Base-by-base conservation (phyloP, 805 yeast species). In the Suhomyces tanzawaensis region DNA sequence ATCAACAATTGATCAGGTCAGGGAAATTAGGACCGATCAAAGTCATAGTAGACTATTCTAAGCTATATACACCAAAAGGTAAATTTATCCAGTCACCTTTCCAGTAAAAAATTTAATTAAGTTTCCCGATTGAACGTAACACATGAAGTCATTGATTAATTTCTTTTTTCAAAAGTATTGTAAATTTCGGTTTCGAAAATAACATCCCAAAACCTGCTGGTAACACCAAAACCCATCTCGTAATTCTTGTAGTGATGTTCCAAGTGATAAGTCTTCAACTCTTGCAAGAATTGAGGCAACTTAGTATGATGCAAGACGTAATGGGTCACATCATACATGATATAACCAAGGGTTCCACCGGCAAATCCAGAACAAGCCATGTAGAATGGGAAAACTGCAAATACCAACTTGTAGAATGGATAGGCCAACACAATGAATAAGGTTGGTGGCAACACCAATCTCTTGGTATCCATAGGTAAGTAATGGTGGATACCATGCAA, bases 211-310 rank as follows among this genome's bases (percentile, higher is more conserved):
- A 87, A 87, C 66, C 78, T 81, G 45, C 89, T 77, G 21, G 98
- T 88, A 46, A 93, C 98, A 50, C 99, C 99, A 52, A 90, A 93
- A 1, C 98, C 99, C 51, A 90, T 69, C 64, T 95, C 95, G 64
- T 87, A 93, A 66, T 93, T 91, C 71, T 91, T 90, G 72, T 93
- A 93, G 60, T 93, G 99, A 64, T 93, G 99, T 62, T 91, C 98
- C 64, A 93, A 75, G 62, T 93, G 99, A 59, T 88, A 82, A 35
- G 85, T 86, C 65, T 93, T 93, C 56, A 88, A 69, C 21, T 77
- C 80, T 59, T 86, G 89, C 65, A 88, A 69, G 57, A 72, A 84
- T 28, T 67, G 53, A 17, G 99, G 99, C 53, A 93, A 72, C 55
- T 74, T 75, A 26, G 86, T 77, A 65, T 93, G 99, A 60, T 93